Conservation (phyloP, 768 basidiomycete genomes). For the Suillus decipiens region DNA sequence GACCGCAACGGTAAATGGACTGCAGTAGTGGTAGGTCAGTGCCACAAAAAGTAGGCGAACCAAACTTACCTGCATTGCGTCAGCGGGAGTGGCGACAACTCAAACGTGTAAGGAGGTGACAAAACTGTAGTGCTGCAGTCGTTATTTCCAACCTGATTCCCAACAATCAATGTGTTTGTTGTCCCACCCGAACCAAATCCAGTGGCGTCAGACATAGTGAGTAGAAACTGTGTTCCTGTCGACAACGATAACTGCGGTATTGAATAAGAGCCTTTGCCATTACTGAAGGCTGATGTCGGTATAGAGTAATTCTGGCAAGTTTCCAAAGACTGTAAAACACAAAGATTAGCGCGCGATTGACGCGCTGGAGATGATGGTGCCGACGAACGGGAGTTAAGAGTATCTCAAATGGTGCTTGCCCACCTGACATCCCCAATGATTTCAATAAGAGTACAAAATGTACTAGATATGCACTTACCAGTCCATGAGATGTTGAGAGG, state of each 20-base stretch:
- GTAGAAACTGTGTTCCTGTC: not conserved
- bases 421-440: too few species aligned
- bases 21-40: constrained; percentile 23
- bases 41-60: not conserved
- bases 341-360: not conserved
- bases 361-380: not conserved
- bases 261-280: not conserved
- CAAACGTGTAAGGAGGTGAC: constrained; percentile 45
- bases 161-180: constrained; percentile 49
- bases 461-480: not conserved
- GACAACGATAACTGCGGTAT: not conserved
- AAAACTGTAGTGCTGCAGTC: constrained; percentile 52
- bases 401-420: not conserved
- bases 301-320: not conserved
- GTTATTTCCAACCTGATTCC: constrained; percentile 38
- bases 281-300: not conserved
- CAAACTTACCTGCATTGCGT: constrained; percentile 60
- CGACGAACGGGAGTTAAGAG: not conserved
- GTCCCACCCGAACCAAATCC: constrained; percentile 37
- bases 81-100: constrained; percentile 47
- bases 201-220: not conserved
- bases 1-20: constrained; percentile 48
- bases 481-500: not conserved
- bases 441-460: too few species aligned
- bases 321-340: not conserved